phyloP scores from a whole-genome alignment of 768 basidiomycete genomes.

The Lactifluus echinatus region DNA sequence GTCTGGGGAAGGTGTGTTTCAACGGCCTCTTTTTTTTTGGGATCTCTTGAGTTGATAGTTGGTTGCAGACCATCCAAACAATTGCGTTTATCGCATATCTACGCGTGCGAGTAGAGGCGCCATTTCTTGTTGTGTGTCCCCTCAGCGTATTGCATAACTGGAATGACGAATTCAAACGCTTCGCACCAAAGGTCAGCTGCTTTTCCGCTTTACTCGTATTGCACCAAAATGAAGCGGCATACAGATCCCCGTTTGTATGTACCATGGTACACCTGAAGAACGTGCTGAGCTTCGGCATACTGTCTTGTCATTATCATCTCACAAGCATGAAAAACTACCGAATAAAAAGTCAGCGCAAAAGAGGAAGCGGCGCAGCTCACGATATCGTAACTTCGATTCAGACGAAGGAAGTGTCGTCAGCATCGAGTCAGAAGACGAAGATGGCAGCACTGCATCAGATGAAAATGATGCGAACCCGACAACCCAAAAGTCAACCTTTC shows the following conservation, averaged over 20 bases:
- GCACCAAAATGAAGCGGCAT: neutral
- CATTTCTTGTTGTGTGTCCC: conserved; percentile 87
- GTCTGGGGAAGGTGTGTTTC: conserved; percentile 63
- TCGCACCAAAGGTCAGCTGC: conserved; percentile 62
- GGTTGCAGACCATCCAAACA: conserved; percentile 76
- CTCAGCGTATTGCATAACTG: conserved; percentile 92
- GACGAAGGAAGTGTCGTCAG: conserved; percentile 7
- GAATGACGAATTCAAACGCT: conserved; percentile 75
- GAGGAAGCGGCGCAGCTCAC: neutral
- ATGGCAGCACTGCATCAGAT: neutral
- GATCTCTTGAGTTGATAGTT: neutral
- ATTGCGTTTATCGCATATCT: conserved; percentile 92
- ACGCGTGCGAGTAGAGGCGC: conserved; percentile 60
- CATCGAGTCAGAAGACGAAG: neutral
- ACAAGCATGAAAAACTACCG: neutral
- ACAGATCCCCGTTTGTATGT: conserved; percentile 82
- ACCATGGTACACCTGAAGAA: conserved; percentile 78
- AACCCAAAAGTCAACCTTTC: conserved; percentile 42
- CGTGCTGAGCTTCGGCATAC: conserved; percentile 61
- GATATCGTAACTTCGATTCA: neutral
- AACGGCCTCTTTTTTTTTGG: neutral
- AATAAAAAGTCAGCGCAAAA: neutral
- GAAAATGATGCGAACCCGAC: conserved; percentile 24
- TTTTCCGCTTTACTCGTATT: neutral
- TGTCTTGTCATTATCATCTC: neutral